A percentile compares a stretch with the other conserved stretches of the same genome.
Evolutionary conservation across 2,329 filamentous ascomycete species (phyloP).

Genomic region (Scytalidium sp.): DNA sequence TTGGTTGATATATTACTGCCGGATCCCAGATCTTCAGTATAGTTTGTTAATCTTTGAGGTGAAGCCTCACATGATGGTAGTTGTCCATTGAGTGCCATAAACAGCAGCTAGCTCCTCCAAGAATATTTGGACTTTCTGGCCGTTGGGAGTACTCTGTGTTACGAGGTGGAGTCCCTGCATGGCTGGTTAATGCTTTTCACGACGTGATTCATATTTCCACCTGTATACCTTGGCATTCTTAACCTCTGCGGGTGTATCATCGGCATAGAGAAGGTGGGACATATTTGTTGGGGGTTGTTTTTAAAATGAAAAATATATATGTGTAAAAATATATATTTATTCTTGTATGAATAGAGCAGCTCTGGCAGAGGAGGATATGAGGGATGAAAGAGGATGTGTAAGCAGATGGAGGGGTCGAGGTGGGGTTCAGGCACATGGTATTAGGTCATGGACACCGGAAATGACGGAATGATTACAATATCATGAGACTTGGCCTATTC

Average conservation of each 20-base stretch:
- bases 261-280: neutral
- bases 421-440: too few relatives aligned
- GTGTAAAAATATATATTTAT: too few relatives aligned
- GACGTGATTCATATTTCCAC: neutral
- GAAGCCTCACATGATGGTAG: constrained; percentile 33
- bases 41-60: neutral
- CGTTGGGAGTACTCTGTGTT: constrained; percentile 49
- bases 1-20: constrained; percentile 43
- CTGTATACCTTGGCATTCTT: constrained; percentile 16
- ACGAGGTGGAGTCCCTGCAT: constrained; percentile 45
- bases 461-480: too few relatives aligned
- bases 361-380: too few relatives aligned
- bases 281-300: too few relatives aligned
- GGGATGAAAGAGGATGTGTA: too few relatives aligned
- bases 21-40: neutral
- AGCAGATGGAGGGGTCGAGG: too few relatives aligned
- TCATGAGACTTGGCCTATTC: too few relatives aligned
- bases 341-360: too few relatives aligned
- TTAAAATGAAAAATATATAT: too few relatives aligned
- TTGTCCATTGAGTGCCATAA: constrained; percentile 47
- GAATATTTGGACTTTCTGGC: constrained; percentile 49
- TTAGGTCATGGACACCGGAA: too few relatives aligned
- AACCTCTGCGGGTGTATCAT: constrained; percentile 11
- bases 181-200: neutral
- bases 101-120: constrained; percentile 50